Evolutionary conservation across 1,284 basidiomycete species (phyloP).

Genomic region (Tremellales sp.): DNA sequence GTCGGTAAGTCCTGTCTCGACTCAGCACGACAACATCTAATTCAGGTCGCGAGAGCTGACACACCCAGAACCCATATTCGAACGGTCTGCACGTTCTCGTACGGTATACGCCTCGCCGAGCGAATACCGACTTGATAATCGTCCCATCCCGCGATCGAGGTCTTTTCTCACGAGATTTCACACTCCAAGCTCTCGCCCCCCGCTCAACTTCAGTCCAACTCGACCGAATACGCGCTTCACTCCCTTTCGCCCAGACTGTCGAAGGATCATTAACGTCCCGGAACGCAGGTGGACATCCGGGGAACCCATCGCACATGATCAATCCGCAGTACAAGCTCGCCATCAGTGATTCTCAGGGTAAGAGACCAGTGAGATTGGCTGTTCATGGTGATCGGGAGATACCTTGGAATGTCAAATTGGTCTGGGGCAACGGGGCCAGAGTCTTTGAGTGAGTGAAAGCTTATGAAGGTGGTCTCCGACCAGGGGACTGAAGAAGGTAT

Average conservation of each 20-base stretch:
- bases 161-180: conserved; percentile 36
- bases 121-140: conserved; percentile 21
- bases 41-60: not conserved
- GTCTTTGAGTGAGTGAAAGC: conserved; percentile 65
- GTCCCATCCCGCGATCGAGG: conserved; percentile 37
- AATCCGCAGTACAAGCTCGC: conserved; percentile 83
- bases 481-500: conserved; percentile 24
- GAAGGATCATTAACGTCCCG: conserved; percentile 62
- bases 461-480: not conserved
- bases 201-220: conserved; percentile 17
- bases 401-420: conserved; percentile 68
- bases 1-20: conserved; percentile 4
- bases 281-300: conserved; percentile 77
- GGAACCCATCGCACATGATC: conserved; percentile 72
- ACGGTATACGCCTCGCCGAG: conserved; percentile 24
- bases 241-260: conserved; percentile 44
- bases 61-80: conserved; percentile 55
- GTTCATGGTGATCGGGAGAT: conserved; percentile 61
- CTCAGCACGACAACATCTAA: not conserved
- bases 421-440: conserved; percentile 71
- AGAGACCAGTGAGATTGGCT: conserved; percentile 54
- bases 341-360: conserved; percentile 49
- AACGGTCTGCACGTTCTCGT: conserved; percentile 74
- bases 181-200: conserved; percentile 36
- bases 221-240: conserved; percentile 22